Base-by-base conservation (phyloP, 192 early-diverging fungal species). In the Irineochytrium annulatum region DNA sequence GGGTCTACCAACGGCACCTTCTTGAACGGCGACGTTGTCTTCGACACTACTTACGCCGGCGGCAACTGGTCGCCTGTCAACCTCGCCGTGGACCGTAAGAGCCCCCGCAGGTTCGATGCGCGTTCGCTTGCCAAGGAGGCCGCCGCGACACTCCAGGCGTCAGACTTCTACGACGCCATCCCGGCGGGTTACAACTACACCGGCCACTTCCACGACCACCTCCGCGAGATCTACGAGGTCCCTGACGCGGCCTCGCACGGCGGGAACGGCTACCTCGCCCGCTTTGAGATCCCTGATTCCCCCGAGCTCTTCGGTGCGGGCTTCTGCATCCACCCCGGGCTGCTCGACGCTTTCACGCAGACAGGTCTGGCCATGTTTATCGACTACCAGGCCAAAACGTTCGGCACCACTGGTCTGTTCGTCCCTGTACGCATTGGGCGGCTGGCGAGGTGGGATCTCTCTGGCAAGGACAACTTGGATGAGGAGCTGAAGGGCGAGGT, bases 111-210 rank as follows among this genome's bases (percentile, higher is more conserved):
- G 19, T 24, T 43, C 41, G 13, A 27, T 29, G 30, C 32, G n/a
- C 43, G 22, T 8, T 17, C 26, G 5, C 20, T 52, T 16, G 17
- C 51, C 28, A 51, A 1, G 22, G 35, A 22, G 0, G 26, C 46
- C 4, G 19, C 16, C 30, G 27, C 14, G 28, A 29, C 20, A 16
- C 45, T 60, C 8, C 32, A 19, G 17, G 58, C 44, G 29, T 28
- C 45, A 3, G n/a, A 22, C 30, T 60, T 60, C 46, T 51, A 60
- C 46, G 5, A 2, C 1, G 17, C 26, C 32, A 60, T 60, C 46
- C 44, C 58, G 51, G n/a, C n/a, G 17, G n/a, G 19, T 0, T 57
- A 60, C 58, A 46, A 60, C 1, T 44, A 60, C 46, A 29, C 43
- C 1, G 58, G 33, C 22, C 30, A 16, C 27, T 60, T 60, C 43